Base-by-base conservation (phyloP, 805 yeast genomes). In the Ogataea degrootiae region DNA sequence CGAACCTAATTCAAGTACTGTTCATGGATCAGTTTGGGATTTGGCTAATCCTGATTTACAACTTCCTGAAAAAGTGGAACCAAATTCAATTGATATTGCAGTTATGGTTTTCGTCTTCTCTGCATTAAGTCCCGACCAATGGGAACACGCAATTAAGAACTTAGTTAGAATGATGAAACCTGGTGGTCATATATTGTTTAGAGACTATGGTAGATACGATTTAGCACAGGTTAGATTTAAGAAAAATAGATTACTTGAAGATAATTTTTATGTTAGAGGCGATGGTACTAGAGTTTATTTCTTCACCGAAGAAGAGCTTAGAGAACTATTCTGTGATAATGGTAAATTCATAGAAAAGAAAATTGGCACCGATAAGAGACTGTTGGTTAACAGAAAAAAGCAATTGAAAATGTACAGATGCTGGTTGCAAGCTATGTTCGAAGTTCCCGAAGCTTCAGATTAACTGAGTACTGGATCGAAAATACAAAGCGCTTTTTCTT, bases 261-360 rank as follows among this genome's bases (percentile, higher is more conserved):
- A 92, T 47, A 91, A 94, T 66, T 94, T 94, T 62, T 94, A 94
- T 67, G 89, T 91, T 36, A 80, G 99, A 60, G 99, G 99, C 36
- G 99, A 94, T 64, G 99, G 99, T 42, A 94, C 99, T 0, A 75
- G 99, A 57, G 99, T 94, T 12, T 94, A 94, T 65, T 94, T 94
- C 70, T 94, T 94, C 71, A 88, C 96, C 2, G 98, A 92, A 63
- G 96, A 92, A 49, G 97, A 94, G 68, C 67, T 92, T 48, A 73
- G 87, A 51, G 71, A 76, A 40, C 86, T 92, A 4, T 94, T 92
- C 63, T 76, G 82, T 15, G 60, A 67, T 26, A 72, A 72, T 17
- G 62, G 61, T 23, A 58, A 58, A n/a, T 89, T 92, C 59, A 65
- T 61, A n/a, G 92, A 87, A 53, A 77, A 72, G 37, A 84, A 77